A percentile compares a stretch with the other conserved stretches of the same genome.
Evolutionary conservation across 2,329 filamentous ascomycete species (phyloP).

Genomic region (Claviceps paspali): DNA sequence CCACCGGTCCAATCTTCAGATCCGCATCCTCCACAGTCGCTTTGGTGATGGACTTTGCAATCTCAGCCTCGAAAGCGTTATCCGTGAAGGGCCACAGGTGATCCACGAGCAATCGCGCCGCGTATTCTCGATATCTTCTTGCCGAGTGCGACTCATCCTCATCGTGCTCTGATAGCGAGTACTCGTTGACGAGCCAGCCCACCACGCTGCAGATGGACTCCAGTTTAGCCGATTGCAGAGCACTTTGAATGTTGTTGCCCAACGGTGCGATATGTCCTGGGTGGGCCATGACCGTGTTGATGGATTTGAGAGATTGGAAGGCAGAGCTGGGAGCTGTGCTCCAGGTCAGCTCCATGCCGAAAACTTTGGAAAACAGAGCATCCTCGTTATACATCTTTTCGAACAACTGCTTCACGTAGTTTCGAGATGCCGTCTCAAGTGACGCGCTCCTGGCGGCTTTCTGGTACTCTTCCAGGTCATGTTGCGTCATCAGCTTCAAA

Average conservation of each 20-base stretch:
- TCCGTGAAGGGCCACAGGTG: slow-evolving; percentile 44
- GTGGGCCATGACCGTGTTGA: slow-evolving; percentile 36
- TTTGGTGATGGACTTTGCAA: slow-evolving; percentile 37
- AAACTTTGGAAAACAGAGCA: slow-evolving; percentile 37
- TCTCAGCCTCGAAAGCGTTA: slow-evolving; percentile 36
- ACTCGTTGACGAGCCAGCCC: slow-evolving; percentile 43
- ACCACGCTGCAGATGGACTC: slow-evolving; percentile 38
- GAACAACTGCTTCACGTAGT: slow-evolving; percentile 44
- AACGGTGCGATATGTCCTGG: slow-evolving; percentile 38
- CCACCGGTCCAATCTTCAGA: slow-evolving; percentile 34
- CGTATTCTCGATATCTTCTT: slow-evolving; percentile 38
- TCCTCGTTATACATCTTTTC: slow-evolving; percentile 42
- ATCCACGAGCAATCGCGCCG: slow-evolving; percentile 38
- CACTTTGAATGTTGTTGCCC: slow-evolving; percentile 32
- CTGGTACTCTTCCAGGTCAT: slow-evolving; percentile 38
- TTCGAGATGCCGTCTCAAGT: slow-evolving; percentile 39
- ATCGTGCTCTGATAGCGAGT: slow-evolving; percentile 39
- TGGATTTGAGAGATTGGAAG: slow-evolving; percentile 32
- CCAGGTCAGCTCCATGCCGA: slow-evolving; percentile 38
- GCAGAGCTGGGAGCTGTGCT: slow-evolving; percentile 33
- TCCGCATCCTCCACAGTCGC: slow-evolving; percentile 30
- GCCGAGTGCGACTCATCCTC: slow-evolving; percentile 40
- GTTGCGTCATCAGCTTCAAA: slow-evolving; percentile 35
- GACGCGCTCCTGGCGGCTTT: slow-evolving; percentile 34
- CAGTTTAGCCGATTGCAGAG: slow-evolving; percentile 31